Evolutionary conservation across 305 asterid genomes (phyloP).

Genomic region (Stenogyne calaminthoides): DNA sequence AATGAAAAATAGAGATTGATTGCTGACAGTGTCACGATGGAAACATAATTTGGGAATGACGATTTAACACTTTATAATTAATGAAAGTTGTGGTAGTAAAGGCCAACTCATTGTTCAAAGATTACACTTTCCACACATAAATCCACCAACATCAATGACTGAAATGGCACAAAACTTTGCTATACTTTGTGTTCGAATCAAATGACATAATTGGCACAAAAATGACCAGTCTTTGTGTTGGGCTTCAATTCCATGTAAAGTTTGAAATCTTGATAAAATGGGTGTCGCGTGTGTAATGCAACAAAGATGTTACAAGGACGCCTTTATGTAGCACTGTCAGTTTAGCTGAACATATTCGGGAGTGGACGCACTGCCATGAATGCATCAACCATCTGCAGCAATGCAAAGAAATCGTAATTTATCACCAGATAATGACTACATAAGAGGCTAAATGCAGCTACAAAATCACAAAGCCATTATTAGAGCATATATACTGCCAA

Average conservation of each 20-base stretch:
- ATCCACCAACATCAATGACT: neutral
- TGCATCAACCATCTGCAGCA: constrained; percentile 80
- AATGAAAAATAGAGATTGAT: too few species aligned
- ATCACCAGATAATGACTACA: neutral
- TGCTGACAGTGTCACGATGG: too few species aligned
- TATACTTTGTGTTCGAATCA: neutral
- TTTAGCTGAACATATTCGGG: constrained; percentile 76
- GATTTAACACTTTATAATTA: too few species aligned
- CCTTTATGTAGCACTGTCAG: neutral
- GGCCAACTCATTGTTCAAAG: too few species aligned
- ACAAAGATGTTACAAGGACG: neutral
- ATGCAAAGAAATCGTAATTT: neutral
- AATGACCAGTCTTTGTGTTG: neutral
- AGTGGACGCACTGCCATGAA: constrained; percentile 87
- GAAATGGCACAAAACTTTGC: neutral
- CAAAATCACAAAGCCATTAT: neutral
- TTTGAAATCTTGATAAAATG: neutral
- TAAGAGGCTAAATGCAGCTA: neutral
- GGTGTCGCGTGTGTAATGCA: neutral
- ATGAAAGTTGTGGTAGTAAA: too few species aligned
- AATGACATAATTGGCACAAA: neutral
- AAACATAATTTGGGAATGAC: too few species aligned
- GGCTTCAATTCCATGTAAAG: neutral
- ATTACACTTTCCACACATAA: too few species aligned
- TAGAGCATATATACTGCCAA: neutral